Evolutionary conservation across 768 basidiomycete species (phyloP).

Genomic region (Chalciporus pseudorubinellus): DNA sequence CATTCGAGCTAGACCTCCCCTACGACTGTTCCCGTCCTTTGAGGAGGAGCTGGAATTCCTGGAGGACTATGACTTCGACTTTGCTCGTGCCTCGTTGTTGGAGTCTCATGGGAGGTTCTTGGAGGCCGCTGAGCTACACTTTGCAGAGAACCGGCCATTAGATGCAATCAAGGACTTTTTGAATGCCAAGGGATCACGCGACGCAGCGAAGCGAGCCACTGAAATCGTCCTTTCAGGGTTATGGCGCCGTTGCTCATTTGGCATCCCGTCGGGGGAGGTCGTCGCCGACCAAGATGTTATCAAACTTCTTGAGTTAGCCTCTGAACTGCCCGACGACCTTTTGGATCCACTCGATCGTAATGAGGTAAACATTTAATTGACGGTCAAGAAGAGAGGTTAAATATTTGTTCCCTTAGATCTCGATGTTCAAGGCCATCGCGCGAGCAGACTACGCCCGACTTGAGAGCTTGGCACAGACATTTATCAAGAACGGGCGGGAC

Average conservation of each 20-base stretch:
- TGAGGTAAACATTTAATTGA: conserved; percentile 12
- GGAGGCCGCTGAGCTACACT: conserved; percentile 54
- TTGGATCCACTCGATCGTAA: conserved; percentile 4
- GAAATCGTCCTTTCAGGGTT: conserved; percentile 41
- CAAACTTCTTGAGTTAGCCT: conserved; percentile 28
- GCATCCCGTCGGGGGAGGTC: conserved; percentile 16
- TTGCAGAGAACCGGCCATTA: conserved; percentile 43
- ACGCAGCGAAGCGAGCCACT: conserved; percentile 35
- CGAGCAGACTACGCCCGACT: conserved; percentile 27
- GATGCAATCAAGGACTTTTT: conserved; percentile 50
- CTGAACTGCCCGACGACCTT: conserved; percentile 6
- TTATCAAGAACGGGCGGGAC: conserved; percentile 25
- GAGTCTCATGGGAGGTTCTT: conserved; percentile 38
- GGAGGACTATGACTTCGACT: conserved; percentile 51
- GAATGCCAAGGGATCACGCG: conserved; percentile 25
- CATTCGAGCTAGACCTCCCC: conserved; percentile 41
- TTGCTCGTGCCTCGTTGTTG: conserved; percentile 46
- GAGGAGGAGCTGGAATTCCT: conserved; percentile 59
- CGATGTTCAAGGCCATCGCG: conserved; percentile 36
- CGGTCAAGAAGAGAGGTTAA: not conserved
- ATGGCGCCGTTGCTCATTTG: conserved; percentile 48
- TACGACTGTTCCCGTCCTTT: conserved; percentile 44
- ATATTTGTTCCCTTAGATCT: conserved; percentile 8
- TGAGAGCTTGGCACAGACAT: conserved; percentile 29
- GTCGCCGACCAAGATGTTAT: conserved; percentile 1